phyloP scores from a whole-genome alignment of 2,329 filamentous ascomycete genomes.

The Rachicladosporium sp. region DNA sequence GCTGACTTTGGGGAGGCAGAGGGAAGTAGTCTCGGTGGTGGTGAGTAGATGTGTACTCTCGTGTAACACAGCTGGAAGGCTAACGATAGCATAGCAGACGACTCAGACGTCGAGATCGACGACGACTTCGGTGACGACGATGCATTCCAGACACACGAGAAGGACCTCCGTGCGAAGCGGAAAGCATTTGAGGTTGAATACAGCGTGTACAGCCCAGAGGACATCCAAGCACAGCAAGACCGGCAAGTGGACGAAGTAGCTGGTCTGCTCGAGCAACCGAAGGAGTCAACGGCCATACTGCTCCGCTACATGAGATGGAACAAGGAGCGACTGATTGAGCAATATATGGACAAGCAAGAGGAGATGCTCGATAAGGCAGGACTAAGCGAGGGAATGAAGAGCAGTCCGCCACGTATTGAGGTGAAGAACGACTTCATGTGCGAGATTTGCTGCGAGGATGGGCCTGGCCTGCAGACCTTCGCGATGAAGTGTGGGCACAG shows the following conservation, averaged over 20 bases:
- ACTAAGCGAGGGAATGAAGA: conserved; percentile 51
- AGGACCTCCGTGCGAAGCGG: conserved; percentile 60
- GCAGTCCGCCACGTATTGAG: conserved; percentile 53
- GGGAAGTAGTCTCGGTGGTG: conserved; percentile 53
- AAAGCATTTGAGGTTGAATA: conserved; percentile 74
- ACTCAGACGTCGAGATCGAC: conserved; percentile 43
- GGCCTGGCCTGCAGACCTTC: conserved; percentile 63
- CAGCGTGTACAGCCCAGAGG: conserved; percentile 64
- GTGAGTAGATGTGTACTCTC: conserved; percentile 16
- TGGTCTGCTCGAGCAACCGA: conserved; percentile 75
- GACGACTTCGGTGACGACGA: conserved; percentile 46
- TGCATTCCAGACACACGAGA: conserved; percentile 52
- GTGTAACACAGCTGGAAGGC: neutral
- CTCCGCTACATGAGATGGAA: conserved; percentile 89
- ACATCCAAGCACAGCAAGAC: conserved; percentile 78
- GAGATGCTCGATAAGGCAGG: conserved; percentile 76
- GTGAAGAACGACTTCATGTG: conserved; percentile 67
- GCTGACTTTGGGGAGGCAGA: conserved; percentile 54
- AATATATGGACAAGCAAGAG: conserved; percentile 83
- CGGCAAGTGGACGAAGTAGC: conserved; percentile 82
- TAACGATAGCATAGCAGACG: conserved; percentile 17
- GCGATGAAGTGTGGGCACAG: conserved; percentile 91
- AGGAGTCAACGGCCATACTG: conserved; percentile 82
- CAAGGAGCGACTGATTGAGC: conserved; percentile 85
- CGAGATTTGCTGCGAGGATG: conserved; percentile 94